Conservation (phyloP, 179 eudicot species). For the Spergularia azorica region DNA sequence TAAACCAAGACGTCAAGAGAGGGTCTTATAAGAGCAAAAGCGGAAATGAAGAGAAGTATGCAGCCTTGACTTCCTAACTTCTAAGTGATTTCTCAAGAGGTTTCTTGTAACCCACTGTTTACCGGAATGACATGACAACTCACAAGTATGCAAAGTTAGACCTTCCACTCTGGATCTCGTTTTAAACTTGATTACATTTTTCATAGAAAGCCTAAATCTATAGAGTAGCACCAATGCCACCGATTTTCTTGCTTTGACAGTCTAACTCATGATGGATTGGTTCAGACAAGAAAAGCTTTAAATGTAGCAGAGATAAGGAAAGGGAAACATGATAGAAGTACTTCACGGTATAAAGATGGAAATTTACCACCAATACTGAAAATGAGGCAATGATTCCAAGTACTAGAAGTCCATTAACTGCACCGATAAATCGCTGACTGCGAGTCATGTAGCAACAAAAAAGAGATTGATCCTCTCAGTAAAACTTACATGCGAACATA, state of each 20-base stretch:
- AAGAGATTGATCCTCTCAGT: conserved; percentile 5
- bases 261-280: neutral
- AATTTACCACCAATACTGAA: conserved; percentile 79
- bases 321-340: neutral
- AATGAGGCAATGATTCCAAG: conserved; percentile 75
- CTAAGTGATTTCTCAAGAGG: no score
- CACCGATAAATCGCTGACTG: conserved; percentile 87
- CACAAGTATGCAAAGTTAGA: no score
- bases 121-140: no score
- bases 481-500: neutral
- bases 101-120: no score
- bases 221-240: no score
- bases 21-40: no score
- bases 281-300: neutral
- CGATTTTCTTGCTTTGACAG: neutral
- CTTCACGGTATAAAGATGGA: conserved; percentile 13
- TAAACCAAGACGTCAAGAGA: no score
- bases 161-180: no score
- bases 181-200: no score
- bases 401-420: conserved; percentile 84
- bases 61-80: no score
- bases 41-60: no score
- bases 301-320: neutral
- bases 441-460: conserved; percentile 27
- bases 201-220: no score